These are phyloP conservation scores for Lepidopterella palustris DNA, from an alignment of 495 filamentous ascomycete species.

Conservation along the genomic window DNA sequence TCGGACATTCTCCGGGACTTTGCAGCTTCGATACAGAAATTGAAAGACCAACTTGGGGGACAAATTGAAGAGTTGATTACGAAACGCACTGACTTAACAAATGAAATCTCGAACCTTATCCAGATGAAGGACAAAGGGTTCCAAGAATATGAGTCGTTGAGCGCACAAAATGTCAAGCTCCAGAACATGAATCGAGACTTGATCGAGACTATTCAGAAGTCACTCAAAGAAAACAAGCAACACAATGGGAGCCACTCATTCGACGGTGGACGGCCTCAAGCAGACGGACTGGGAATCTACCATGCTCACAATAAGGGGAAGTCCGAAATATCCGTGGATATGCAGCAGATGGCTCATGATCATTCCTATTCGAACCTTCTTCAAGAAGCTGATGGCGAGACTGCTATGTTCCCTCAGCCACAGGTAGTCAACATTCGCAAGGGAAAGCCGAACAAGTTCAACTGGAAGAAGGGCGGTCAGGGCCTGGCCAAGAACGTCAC, in stretches of 20 bases:
- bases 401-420: slow-evolving; percentile 49
- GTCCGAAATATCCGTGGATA: slow-evolving; percentile 60
- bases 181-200: slow-evolving; percentile 91
- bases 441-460: slow-evolving; percentile 88
- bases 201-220: slow-evolving; percentile 85
- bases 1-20: slow-evolving; percentile 83
- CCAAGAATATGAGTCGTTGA: slow-evolving; percentile 90
- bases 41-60: slow-evolving; percentile 71
- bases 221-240: slow-evolving; percentile 70
- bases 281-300: slow-evolving; percentile 83
- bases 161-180: slow-evolving; percentile 86
- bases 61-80: slow-evolving; percentile 80
- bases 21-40: slow-evolving; percentile 72
- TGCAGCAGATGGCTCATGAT: slow-evolving; percentile 33
- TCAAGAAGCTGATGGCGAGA: slow-evolving; percentile 25
- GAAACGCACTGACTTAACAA: slow-evolving; percentile 70
- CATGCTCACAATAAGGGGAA: slow-evolving; percentile 60
- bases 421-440: slow-evolving; percentile 90
- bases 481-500: slow-evolving; percentile 87
- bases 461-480: slow-evolving; percentile 96
- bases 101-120: slow-evolving; percentile 72
- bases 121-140: slow-evolving; percentile 83
- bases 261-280: slow-evolving; percentile 44
- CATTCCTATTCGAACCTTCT: slow-evolving; percentile 23
- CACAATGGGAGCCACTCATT: slow-evolving; percentile 41